Conservation (phyloP, 1,284 basidiomycete genomes). For the Papiliotrema laurentii region DNA sequence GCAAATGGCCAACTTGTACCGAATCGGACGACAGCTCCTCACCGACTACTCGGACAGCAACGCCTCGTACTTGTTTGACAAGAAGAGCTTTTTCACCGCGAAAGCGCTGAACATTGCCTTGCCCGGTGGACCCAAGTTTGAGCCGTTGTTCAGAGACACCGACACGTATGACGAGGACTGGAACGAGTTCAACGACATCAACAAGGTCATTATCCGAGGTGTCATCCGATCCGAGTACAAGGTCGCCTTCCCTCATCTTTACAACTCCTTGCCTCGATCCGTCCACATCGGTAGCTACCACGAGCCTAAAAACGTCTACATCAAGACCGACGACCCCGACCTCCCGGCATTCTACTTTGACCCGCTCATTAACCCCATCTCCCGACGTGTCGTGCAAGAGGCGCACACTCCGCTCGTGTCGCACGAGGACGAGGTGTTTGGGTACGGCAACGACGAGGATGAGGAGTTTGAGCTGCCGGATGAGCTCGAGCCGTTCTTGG, state of each 20-base stretch:
- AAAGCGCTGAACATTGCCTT: conserved; percentile 98
- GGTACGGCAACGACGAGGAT: conserved; percentile 66
- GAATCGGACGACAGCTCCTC: conserved; percentile 86
- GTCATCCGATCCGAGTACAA: conserved; percentile 99
- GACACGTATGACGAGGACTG: conserved; percentile 98
- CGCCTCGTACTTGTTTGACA: conserved; percentile 90
- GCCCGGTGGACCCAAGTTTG: conserved; percentile 97
- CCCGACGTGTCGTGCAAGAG: conserved; percentile 73
- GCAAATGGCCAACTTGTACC: conserved; percentile 94
- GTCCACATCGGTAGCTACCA: conserved; percentile 92
- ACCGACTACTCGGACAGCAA: conserved; percentile 90
- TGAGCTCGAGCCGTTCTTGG: conserved; percentile 75
- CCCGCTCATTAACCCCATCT: conserved; percentile 95
- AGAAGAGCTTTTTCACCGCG: conserved; percentile 96
- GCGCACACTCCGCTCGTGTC: conserved; percentile 77
- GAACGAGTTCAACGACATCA: conserved; percentile 99
- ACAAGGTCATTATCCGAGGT: conserved; percentile 98
- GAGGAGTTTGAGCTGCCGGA: conserved; percentile 87
- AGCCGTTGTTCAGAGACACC: conserved; percentile 85
- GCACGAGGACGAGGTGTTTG: conserved; percentile 90
- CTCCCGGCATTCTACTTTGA: conserved; percentile 99
- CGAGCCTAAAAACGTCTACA: conserved; percentile 93
- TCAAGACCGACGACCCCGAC: conserved; percentile 97
- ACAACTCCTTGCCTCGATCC: conserved; percentile 95
- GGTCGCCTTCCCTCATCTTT: conserved; percentile 97